A percentile compares a stretch with the other conserved stretches of the same genome.
Evolutionary conservation across 176 grass and related monocot genomes (phyloP).

Genomic region (Avena atlantica): DNA sequence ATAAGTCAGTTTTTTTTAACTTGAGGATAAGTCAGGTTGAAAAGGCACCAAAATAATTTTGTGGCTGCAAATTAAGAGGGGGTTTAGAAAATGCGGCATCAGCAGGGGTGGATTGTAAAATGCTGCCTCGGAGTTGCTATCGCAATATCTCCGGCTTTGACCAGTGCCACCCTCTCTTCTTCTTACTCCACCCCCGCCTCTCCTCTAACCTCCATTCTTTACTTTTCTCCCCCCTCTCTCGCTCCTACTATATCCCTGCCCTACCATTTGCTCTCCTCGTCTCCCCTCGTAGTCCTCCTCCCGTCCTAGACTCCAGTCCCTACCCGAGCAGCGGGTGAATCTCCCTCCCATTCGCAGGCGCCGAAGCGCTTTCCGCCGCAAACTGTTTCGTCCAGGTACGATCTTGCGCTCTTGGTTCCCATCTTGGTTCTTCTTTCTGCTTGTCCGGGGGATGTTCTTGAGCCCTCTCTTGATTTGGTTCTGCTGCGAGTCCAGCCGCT

Average conservation of each 20-base stretch:
- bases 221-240: background rate
- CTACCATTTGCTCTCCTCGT: constrained; percentile 41
- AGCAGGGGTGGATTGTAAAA: constrained; percentile 43
- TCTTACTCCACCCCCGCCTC: constrained; percentile 3
- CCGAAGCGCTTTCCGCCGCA: constrained; percentile 20
- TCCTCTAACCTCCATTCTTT: constrained; percentile 33
- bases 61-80: background rate
- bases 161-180: constrained; percentile 54
- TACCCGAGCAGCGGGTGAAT: background rate
- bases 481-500: background rate
- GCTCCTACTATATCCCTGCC: constrained; percentile 43
- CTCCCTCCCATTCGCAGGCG: constrained; percentile 18
- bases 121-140: constrained; percentile 53
- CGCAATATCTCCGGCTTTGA: constrained; percentile 75
- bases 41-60: background rate
- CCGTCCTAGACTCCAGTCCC: constrained; percentile 31
- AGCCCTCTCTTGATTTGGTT: background rate
- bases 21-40: background rate
- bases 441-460: background rate
- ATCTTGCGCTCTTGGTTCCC: constrained; percentile 4
- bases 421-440: background rate
- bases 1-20: no score
- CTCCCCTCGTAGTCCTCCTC: background rate
- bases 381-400: constrained; percentile 34
- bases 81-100: background rate